These are phyloP conservation scores for Ceratocystis cacaofunesta DNA, from an alignment of 2,329 filamentous ascomycete species.

Conservation along the genomic window DNA sequence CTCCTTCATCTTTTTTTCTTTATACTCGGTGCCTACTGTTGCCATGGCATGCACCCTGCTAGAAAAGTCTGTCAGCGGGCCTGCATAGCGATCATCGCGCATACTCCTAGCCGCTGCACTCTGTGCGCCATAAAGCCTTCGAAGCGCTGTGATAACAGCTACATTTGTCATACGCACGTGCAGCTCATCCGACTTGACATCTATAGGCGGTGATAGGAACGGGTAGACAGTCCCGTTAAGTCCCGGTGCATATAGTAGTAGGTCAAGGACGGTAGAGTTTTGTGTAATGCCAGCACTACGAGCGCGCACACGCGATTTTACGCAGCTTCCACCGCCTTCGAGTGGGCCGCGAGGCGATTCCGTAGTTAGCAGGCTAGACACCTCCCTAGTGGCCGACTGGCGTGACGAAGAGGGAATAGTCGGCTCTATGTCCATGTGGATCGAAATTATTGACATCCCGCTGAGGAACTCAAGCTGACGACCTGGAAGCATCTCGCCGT, in stretches of 20 bases:
- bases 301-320: background rate
- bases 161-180: conserved; percentile 8
- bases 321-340: background rate
- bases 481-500: background rate
- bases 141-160: conserved; percentile 5
- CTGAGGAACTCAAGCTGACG: background rate
- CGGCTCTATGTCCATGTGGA: conserved; percentile 11
- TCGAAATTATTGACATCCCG: background rate
- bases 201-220: conserved; percentile 4
- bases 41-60: conserved; percentile 12
- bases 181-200: background rate
- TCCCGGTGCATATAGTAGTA: conserved; percentile 9
- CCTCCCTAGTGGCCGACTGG: background rate
- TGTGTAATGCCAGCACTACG: background rate
- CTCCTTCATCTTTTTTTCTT: background rate
- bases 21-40: background rate
- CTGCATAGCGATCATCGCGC: conserved; percentile 8
- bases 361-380: background rate
- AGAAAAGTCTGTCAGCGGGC: conserved; percentile 13
- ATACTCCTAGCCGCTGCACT: background rate
- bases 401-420: background rate
- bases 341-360: background rate
- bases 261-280: background rate
- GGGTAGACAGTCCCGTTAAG: conserved; percentile 8
- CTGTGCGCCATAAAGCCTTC: background rate